phyloP scores from a whole-genome alignment of 139 green algal species.

The Pleodorina starrii region DNA sequence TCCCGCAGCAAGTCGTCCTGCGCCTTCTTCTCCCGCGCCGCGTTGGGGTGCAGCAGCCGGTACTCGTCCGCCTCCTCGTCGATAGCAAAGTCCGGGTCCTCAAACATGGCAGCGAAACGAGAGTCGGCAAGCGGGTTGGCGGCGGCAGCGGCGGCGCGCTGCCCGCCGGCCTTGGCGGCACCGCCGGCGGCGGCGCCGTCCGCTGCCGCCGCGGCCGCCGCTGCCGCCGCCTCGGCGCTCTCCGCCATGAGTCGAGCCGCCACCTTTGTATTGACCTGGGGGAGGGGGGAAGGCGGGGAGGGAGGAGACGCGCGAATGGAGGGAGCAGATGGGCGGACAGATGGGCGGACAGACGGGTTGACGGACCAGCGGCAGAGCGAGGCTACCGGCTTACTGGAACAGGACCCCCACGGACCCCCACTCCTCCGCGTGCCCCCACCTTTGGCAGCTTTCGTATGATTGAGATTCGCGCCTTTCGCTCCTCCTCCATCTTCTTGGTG shows the following conservation, averaged over 20 bases:
- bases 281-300: neutral
- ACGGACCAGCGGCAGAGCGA: neutral
- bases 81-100: conserved; percentile 87
- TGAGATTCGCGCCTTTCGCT: conserved; percentile 88
- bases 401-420: too few relatives aligned
- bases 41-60: conserved; percentile 91
- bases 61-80: conserved; percentile 89
- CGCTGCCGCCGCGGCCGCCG: conserved; percentile 26
- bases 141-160: conserved; percentile 28
- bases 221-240: conserved; percentile 35
- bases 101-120: conserved; percentile 87
- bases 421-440: too few relatives aligned
- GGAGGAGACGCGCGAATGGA: neutral
- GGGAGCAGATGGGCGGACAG: neutral
- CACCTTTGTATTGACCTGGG: conserved; percentile 82
- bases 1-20: conserved; percentile 70
- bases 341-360: neutral
- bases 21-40: conserved; percentile 44
- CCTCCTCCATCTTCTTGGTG: conserved; percentile 89
- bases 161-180: conserved; percentile 16
- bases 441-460: conserved; percentile 89
- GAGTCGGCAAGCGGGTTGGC: conserved; percentile 73
- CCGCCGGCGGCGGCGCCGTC: conserved; percentile 40
- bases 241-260: conserved; percentile 79
- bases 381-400: too few relatives aligned